Evolutionary conservation across 2,329 filamentous ascomycete genomes (phyloP), one percentile per base, ranked within the genome.

Genomic region (Ceratocystis colombiana): DNA sequence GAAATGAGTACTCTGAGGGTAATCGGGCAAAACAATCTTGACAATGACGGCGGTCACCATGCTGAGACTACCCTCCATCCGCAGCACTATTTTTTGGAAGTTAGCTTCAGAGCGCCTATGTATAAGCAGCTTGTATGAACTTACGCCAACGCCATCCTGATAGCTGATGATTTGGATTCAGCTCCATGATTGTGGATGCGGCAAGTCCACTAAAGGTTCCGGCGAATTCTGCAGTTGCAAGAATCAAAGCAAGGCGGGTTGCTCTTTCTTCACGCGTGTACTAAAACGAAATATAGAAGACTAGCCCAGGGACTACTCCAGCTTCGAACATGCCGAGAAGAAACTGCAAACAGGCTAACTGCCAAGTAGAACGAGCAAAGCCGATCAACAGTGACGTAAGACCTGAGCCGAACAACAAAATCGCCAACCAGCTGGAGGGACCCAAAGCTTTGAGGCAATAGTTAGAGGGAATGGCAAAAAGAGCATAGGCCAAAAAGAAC

Each of bases 161-260:
- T 25, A 86, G 77, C 1, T 86, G 86, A 0, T 76, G 74, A 0
- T 82, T 74, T 5, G 82, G 80, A 70, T 89, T 84, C 83, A 91
- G 88, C 71, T 87, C 84, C 0, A 86, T 85, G 68, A 90, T 86
- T 0, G 79, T 87, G 68, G 86, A 90, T 0, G 88, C 88, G 7
- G 91, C 81, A 1, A 89, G 79, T 1, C 88, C 88, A 7, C 88
- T 87, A 69, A 85, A 89, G 17, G 88, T 88, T 5, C 88, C 88
- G 0, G 87, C 86, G 0, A 90, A 77, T 0, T 88, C 88, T 0
- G 87, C 84, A 17, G 80, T 84, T 17, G 86, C 83, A 67, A 90
- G 85, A 1, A 91, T 82, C 68, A 88, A 85, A 1, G 86, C 86
- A 1, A 90, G 84, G 3, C 75, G 81, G n/a, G 89, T 75, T 25